phyloP scores from a whole-genome alignment of 352 stramenopile genomes.

The Phytophthora aleatoria region DNA sequence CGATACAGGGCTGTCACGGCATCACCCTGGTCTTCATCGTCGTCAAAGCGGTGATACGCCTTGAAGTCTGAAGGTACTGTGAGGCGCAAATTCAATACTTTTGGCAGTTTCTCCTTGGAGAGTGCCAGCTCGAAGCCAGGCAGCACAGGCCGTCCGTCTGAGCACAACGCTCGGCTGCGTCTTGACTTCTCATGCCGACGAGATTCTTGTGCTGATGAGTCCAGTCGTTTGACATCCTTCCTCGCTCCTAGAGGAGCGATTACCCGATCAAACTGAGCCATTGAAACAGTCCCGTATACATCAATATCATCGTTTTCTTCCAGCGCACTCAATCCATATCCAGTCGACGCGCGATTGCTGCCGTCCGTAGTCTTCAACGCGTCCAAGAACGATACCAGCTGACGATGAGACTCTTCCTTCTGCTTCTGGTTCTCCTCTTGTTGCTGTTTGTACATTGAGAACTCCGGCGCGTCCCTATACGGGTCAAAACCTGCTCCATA shows the following conservation, averaged over 20 bases:
- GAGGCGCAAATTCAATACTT: constrained; percentile 44
- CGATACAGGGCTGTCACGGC: constrained; percentile 46
- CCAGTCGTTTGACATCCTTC: constrained; percentile 35
- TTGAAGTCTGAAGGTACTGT: constrained; percentile 61
- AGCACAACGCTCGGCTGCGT: constrained; percentile 42
- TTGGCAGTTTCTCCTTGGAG: constrained; percentile 48
- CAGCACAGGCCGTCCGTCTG: constrained; percentile 61
- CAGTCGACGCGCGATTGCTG: constrained; percentile 44
- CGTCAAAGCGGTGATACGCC: constrained; percentile 51
- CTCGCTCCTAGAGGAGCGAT: constrained; percentile 46
- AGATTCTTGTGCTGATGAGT: constrained; percentile 44
- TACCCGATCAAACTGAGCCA: constrained; percentile 69
- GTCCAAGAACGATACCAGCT: constrained; percentile 79
- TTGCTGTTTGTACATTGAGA: constrained; percentile 55
- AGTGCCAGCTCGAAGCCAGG: constrained; percentile 59
- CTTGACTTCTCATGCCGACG: constrained; percentile 23
- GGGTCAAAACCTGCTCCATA: constrained; percentile 84
- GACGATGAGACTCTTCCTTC: constrained; percentile 35
- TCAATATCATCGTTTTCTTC: constrained; percentile 88
- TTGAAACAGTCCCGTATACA: constrained; percentile 70
- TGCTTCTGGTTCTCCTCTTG: constrained; percentile 29
- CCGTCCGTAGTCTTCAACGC: constrained; percentile 52
- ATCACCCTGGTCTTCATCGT: constrained; percentile 32
- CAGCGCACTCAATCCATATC: constrained; percentile 73
- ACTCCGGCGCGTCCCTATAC: constrained; percentile 76